Percentiles rank a stretch among this genome's conserved stretches.
Evolutionary conservation across 305 asterid genomes (phyloP).

Genomic region (Lippia alba): DNA sequence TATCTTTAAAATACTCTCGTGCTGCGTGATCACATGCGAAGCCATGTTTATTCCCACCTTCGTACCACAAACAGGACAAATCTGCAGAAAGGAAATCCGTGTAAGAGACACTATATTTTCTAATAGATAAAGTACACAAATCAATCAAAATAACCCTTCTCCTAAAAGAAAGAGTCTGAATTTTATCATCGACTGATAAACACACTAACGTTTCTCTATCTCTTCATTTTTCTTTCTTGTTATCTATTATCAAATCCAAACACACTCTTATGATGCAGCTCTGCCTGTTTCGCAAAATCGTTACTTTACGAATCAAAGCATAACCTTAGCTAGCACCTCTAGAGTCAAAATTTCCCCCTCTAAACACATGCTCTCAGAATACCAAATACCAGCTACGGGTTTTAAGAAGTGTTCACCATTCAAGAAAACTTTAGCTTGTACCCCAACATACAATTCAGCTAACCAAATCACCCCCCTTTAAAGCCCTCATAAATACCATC

Average conservation of each 20-base stretch:
- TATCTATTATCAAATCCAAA: not conserved
- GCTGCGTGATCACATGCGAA: conserved; percentile 80
- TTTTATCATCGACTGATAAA: conserved; percentile 5
- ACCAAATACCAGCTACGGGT: too few relatives aligned
- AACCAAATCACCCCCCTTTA: not conserved
- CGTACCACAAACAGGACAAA: conserved; percentile 85
- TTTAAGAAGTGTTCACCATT: too few relatives aligned
- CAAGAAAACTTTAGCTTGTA: too few relatives aligned
- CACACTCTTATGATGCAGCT: conserved; percentile 8
- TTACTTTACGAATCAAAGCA: conserved; percentile 11
- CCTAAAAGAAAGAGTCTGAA: not conserved
- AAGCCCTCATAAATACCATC: conserved; percentile 6
- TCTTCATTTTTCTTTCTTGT: not conserved
- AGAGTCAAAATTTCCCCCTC: too few relatives aligned
- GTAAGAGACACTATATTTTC: conserved; percentile 14
- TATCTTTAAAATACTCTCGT: conserved; percentile 81
- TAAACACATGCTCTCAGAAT: too few relatives aligned
- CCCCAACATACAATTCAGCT: not conserved
- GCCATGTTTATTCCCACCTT: conserved; percentile 82
- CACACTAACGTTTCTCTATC: conserved; percentile 2
- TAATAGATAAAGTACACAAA: not conserved
- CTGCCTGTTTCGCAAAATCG: not conserved
- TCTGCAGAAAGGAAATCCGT: conserved; percentile 50
- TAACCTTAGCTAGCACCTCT: conserved; percentile 9
- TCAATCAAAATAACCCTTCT: not conserved